Evolutionary conservation across 108 stramenopile species (phyloP).

Genomic region (Pseudonitzschia delicatissima): DNA sequence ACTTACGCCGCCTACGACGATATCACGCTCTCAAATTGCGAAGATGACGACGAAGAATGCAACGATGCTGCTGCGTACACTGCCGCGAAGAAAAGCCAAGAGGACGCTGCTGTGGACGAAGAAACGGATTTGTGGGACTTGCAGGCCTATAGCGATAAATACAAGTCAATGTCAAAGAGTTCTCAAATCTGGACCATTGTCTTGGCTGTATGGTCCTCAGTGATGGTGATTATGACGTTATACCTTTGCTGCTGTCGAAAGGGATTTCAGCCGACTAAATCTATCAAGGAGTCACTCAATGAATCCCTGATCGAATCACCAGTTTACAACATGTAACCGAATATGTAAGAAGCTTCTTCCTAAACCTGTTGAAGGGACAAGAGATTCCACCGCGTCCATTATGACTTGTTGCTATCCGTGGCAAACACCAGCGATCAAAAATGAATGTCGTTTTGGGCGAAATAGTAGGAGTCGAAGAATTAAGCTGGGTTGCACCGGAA

Average conservation of each 20-base stretch:
- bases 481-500: too few species aligned
- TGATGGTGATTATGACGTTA: not conserved
- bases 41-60: not conserved
- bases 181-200: conserved; percentile 6
- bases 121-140: not conserved
- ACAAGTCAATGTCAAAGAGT: not conserved
- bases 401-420: too few species aligned
- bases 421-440: too few species aligned
- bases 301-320: conserved; percentile 1
- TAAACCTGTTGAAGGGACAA: too few species aligned
- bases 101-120: not conserved
- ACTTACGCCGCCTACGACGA: not conserved
- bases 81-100: not conserved
- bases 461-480: too few species aligned
- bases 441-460: too few species aligned
- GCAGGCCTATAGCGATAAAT: not conserved
- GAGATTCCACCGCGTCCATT: too few species aligned
- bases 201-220: not conserved
- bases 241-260: not conserved
- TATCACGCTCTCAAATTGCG: not conserved
- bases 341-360: too few species aligned
- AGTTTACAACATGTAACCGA: too few species aligned
- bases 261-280: not conserved
- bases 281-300: not conserved
- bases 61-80: not conserved